These are phyloP conservation scores for Rutstroemia sp. DNA, from an alignment of 2,329 filamentous ascomycete genomes.

Conservation along the genomic window DNA sequence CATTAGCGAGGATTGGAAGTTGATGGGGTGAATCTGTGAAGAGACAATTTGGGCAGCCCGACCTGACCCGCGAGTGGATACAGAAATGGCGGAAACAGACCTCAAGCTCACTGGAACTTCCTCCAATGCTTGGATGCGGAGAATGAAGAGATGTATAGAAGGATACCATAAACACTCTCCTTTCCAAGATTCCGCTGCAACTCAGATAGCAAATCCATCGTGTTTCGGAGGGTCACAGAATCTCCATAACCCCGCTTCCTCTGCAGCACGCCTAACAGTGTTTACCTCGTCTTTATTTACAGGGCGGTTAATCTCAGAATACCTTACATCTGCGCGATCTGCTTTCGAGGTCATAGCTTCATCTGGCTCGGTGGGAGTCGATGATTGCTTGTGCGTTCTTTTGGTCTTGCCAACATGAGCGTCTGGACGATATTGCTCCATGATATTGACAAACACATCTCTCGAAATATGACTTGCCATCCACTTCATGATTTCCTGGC, in stretches of 20 bases:
- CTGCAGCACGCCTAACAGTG: conserved; percentile 58
- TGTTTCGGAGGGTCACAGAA: conserved; percentile 54
- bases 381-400: conserved; percentile 29
- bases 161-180: no score
- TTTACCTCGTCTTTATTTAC: conserved; percentile 58
- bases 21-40: no score
- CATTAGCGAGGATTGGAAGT: no score
- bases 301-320: conserved; percentile 71
- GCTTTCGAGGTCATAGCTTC: conserved; percentile 19
- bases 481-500: conserved; percentile 67
- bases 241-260: conserved; percentile 67
- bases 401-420: conserved; percentile 72
- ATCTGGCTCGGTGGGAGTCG: conserved; percentile 18
- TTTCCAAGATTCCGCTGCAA: not conserved
- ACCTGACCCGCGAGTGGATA: no score
- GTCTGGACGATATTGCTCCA: conserved; percentile 80
- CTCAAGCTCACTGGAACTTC: no score
- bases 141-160: no score
- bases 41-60: no score
- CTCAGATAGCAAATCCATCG: conserved; percentile 21
- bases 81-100: no score
- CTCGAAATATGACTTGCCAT: conserved; percentile 64
- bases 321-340: conserved; percentile 46
- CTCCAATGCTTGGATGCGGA: no score
- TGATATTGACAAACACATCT: conserved; percentile 76